Percentiles rank a stretch among this genome's conserved stretches.
These are phyloP conservation scores for Fraxinus baroniana DNA, from an alignment of 305 asterid species.

Conservation along the genomic window DNA sequence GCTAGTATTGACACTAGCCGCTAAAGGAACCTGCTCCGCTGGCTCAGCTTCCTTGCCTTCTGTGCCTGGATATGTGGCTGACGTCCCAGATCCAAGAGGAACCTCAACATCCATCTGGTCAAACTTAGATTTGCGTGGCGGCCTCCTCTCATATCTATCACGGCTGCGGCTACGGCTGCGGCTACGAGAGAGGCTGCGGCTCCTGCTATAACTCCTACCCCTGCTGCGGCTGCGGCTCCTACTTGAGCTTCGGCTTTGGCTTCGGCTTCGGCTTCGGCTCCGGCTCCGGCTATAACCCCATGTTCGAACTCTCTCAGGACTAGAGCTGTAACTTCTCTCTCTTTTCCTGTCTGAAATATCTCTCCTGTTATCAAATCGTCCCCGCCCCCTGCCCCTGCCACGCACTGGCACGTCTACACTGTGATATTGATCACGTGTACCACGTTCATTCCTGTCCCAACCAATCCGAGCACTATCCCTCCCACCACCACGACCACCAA, in stretches of 20 bases:
- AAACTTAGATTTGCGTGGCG: slow-evolving; percentile 58
- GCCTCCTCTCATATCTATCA: slow-evolving; percentile 64
- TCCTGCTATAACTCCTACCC: neutral
- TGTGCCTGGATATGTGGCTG: slow-evolving; percentile 31
- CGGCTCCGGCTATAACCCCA: slow-evolving; percentile 58
- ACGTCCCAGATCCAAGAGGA: slow-evolving; percentile 28
- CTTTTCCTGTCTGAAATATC: slow-evolving; percentile 60
- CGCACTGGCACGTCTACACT: slow-evolving; percentile 64
- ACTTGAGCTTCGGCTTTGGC: slow-evolving; percentile 19
- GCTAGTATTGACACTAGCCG: slow-evolving; percentile 18
- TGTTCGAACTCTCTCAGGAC: slow-evolving; percentile 79
- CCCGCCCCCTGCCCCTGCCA: slow-evolving; percentile 71
- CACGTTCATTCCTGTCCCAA: slow-evolving; percentile 76
- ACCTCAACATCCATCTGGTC: slow-evolving; percentile 60
- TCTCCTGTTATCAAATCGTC: slow-evolving; percentile 69
- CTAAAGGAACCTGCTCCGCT: slow-evolving; percentile 26
- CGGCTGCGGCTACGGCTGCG: slow-evolving; percentile 25
- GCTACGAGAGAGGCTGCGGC: slow-evolving; percentile 37
- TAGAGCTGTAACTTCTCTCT: slow-evolving; percentile 48
- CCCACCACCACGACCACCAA: slow-evolving; percentile 1
- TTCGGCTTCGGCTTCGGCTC: slow-evolving; percentile 26
- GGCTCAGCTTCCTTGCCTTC: slow-evolving; percentile 33
- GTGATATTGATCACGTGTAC: slow-evolving; percentile 48
- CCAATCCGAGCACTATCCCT: slow-evolving; percentile 48
- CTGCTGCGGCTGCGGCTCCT: slow-evolving; percentile 33